Base-by-base conservation (phyloP, 805 yeast genomes). In the Maudiozyma turicensis region DNA sequence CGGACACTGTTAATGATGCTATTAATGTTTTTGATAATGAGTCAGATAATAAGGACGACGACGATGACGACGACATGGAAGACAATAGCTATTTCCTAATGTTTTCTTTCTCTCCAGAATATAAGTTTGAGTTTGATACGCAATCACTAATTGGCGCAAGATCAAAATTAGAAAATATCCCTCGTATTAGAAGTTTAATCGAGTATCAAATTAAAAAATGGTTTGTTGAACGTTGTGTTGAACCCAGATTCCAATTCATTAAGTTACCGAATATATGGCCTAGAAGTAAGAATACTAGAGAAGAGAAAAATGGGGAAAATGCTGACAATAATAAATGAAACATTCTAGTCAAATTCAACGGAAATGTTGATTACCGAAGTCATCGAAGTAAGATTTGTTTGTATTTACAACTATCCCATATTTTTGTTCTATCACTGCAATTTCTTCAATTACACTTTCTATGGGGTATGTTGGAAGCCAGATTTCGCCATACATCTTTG, bases 171-270 rank as follows among this genome's bases (percentile, higher is more conserved):
- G 95, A 90, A 65, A 88, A 93, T 59, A 86, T 93, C 13, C 99
- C 99, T 7, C 89, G 93, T 60, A 80, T 93, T 38, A 80, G 95
- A 8, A 82, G 86, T 50, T 70, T 93, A 40, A 81, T 93, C 40
- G 98, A 93, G 62, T 80, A 79, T 50, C 82, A 83, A 52, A 74
- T 93, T 39, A 75, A 93, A 53, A 81, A 81, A 48, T 89, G 96
- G 95, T 90, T 93, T 61, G 81, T 82, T 14, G 97, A 91, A 57
- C 73, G 96, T 53, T 88, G 96, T 61, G 93, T 93, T 10, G 95
- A 88, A 55, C 99, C 99, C 1, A 75, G 95, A 56, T 91, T 84
- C 59, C 96, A 90, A 63, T 84, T 87, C 45, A 80, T 93, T 32
- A 76, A 76, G 58, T 67, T 93, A 33, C 99, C 98, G 3, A 83